A percentile compares a stretch with the other conserved stretches of the same genome.
Conservation (phyloP, 352 stramenopile genomes). For the Phytophthora meadii region DNA sequence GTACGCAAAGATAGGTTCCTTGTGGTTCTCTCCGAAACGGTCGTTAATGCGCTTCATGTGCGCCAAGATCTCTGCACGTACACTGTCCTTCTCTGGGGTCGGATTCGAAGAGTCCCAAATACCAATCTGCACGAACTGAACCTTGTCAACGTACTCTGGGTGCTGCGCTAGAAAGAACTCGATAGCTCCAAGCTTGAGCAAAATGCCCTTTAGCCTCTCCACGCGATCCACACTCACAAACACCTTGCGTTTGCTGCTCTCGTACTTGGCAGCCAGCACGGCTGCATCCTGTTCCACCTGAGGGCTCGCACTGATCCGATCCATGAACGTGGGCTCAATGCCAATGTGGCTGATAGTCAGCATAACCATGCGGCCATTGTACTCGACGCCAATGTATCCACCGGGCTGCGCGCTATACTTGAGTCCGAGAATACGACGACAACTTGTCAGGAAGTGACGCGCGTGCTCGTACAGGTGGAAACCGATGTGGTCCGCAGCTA, state of each 20-base stretch:
- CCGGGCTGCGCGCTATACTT: constrained; percentile 93
- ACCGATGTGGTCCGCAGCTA: constrained; percentile 97
- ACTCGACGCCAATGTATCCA: constrained; percentile 95
- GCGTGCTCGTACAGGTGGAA: constrained; percentile 99
- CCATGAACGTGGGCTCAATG: constrained; percentile 93
- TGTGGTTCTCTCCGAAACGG: constrained; percentile 46
- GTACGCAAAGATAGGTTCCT: constrained; percentile 71
- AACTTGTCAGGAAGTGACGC: constrained; percentile 98
- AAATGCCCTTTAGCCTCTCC: constrained; percentile 97
- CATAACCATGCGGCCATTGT: constrained; percentile 96
- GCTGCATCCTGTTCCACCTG: constrained; percentile 61
- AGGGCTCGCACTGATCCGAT: constrained; percentile 61
- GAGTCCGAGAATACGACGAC: constrained; percentile 86
- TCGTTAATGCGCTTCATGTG: constrained; percentile 81
- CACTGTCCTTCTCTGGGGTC: constrained; percentile 70
- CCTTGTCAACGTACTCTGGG: constrained; percentile 82
- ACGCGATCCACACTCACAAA: constrained; percentile 96
- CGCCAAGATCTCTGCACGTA: constrained; percentile 65
- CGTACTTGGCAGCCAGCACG: constrained; percentile 57
- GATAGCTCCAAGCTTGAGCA: constrained; percentile 97
- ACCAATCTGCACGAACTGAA: constrained; percentile 88
- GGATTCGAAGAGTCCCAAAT: constrained; percentile 80
- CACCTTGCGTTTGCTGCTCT: constrained; percentile 69
- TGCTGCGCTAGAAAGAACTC: constrained; percentile 93
- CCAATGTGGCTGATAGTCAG: constrained; percentile 98